Base-by-base conservation (phyloP, 352 stramenopile species). In the Blastocystis sp. region DNA sequence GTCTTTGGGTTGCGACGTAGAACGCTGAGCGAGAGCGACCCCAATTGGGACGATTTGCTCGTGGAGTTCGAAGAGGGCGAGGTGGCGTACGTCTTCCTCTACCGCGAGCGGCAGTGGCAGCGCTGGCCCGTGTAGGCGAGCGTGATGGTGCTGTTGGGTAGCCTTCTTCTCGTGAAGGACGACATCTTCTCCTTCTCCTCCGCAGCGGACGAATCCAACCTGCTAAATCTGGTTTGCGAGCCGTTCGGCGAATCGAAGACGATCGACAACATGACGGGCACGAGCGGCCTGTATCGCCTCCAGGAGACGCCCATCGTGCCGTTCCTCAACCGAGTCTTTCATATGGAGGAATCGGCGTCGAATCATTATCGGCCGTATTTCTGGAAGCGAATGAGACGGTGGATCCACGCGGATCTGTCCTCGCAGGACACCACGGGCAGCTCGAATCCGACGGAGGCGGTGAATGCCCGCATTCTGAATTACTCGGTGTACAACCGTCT, bases 61-160 rank as follows among this genome's bases (percentile, higher is more conserved):
- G 74, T 84, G 4, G 74, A 84, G 34, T 84, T 84, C 61, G 74
- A 84, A 48, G 74, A 84, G 48, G 74, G 74, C 0, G 74, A 84
- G 34, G 74, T 84, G 7, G 34, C 38, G 1, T 84, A 84, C 45
- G 74, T 63, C 28, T 84, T 69, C 52, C 24, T 84, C 0, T 84
- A 84, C 45, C 74, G 74, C 38, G 61, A 84, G 24, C 4, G 17
- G 17, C 59, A 10, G 2, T 84, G 74, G 74, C 54, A 68, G 48
- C 74, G 74, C 2, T 84, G 74, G 74, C 74, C 74, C 4, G 34
- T 69, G 74, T 84, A 70, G 45, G 2, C 3, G 6, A 54, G 19
- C 10, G 24, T 6, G 6, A 11, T 40, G 1, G 45, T 42, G 3
- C 24, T 84, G 40, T 9, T 19, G 54, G 45, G 3, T 42, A 84